Percentiles rank a stretch among this genome's conserved stretches.
These are phyloP conservation scores for Fraxinus xanthoxyloides DNA, from an alignment of 305 asterid genomes.

Conservation along the genomic window DNA sequence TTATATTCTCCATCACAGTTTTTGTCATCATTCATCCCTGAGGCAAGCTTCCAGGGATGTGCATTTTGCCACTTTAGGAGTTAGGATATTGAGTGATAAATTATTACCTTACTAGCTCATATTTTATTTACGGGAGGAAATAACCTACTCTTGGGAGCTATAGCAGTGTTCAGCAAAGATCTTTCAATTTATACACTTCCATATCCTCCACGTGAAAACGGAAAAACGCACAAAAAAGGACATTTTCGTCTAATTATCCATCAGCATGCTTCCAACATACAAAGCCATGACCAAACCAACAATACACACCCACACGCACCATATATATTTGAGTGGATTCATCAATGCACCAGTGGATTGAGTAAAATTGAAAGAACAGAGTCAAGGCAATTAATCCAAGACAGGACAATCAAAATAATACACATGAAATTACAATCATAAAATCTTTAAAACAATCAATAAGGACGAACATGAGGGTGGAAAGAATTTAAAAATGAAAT, in stretches of 20 bases:
- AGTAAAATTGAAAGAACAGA: conserved; percentile 1
- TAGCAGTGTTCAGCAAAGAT: background rate
- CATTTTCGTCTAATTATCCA: background rate
- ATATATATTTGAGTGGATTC: background rate
- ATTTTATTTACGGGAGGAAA: background rate
- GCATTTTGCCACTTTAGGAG: background rate
- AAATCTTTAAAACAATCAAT: background rate
- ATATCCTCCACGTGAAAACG: background rate
- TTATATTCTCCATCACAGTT: background rate
- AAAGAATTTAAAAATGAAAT: background rate
- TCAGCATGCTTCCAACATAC: background rate
- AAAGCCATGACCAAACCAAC: background rate
- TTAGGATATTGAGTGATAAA: background rate
- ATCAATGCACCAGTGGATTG: background rate
- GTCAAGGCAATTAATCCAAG: background rate
- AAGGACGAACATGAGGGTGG: background rate
- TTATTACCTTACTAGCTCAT: background rate
- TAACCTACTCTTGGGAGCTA: background rate
- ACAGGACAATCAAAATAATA: background rate
- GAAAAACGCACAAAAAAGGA: background rate
- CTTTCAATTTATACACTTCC: background rate
- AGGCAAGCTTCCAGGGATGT: background rate
- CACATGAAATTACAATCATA: background rate
- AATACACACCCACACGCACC: background rate
- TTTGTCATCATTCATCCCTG: background rate